Percentiles rank a stretch among this genome's conserved stretches.
Conservation (phyloP, 768 basidiomycete genomes). For the Termitomyces sp. region DNA sequence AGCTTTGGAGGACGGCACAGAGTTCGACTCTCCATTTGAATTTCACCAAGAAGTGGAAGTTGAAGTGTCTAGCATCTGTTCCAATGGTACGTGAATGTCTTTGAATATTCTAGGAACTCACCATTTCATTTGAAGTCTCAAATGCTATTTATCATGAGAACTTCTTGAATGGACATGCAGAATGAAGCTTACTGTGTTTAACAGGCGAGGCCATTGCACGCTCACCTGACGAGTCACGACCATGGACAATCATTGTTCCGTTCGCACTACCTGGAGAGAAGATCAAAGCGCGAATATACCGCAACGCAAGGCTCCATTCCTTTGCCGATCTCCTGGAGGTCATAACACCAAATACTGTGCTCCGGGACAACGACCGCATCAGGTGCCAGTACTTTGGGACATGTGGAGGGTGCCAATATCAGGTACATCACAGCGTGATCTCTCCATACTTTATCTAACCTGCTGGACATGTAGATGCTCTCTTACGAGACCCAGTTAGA, state of each 20-base stretch:
- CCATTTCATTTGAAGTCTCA: not conserved
- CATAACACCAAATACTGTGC: constrained; percentile 53
- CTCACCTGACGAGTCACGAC: constrained; percentile 38
- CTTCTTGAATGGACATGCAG: not conserved
- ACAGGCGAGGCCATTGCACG: constrained; percentile 68
- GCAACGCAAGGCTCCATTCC: constrained; percentile 68
- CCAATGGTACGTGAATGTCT: constrained; percentile 46
- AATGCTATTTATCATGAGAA: not conserved
- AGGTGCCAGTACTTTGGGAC: constrained; percentile 85
- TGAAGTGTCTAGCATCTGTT: constrained; percentile 59
- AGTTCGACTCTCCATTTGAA: constrained; percentile 58
- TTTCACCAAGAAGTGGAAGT: constrained; percentile 64
- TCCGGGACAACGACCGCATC: constrained; percentile 64
- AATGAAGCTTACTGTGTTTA: not conserved
- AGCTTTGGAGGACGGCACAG: constrained; percentile 42
- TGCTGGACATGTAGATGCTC: constrained; percentile 55
- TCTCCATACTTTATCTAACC: not conserved
- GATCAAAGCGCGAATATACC: constrained; percentile 69
- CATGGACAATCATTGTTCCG: constrained; percentile 84
- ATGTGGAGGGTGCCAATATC: constrained; percentile 95
- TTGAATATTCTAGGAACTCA: not conserved
- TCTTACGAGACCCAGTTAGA: constrained; percentile 84
- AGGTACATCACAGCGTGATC: constrained; percentile 41
- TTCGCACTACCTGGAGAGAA: constrained; percentile 83
- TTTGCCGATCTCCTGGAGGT: constrained; percentile 72